Evolutionary conservation across 1,284 basidiomycete genomes (phyloP).

Genomic region (Fistulina hepatica): DNA sequence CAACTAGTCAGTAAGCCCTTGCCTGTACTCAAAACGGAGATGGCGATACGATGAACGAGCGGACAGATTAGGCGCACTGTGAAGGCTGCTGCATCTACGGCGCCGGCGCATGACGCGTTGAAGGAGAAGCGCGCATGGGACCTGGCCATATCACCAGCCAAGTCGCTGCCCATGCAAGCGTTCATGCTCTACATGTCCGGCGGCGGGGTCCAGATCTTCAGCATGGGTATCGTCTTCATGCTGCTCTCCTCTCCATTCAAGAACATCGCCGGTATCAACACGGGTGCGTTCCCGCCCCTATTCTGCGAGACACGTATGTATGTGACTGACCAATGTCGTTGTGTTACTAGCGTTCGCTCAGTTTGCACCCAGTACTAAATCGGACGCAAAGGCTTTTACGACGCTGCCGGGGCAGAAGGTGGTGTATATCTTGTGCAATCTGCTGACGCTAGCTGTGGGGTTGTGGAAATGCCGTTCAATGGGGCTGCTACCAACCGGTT

Average conservation of each 20-base stretch:
- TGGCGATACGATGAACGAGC: constrained; percentile 1
- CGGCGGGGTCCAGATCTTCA: constrained; percentile 86
- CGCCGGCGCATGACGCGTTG: constrained; percentile 45
- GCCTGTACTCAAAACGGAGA: not conserved
- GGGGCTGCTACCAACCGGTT: constrained; percentile 80
- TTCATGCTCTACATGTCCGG: constrained; percentile 97
- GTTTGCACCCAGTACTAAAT: constrained; percentile 43
- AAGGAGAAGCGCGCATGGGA: constrained; percentile 84
- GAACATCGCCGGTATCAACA: constrained; percentile 66
- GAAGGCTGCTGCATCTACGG: constrained; percentile 26
- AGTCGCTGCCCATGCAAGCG: constrained; percentile 86
- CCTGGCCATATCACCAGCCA: constrained; percentile 72
- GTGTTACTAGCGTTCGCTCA: constrained; percentile 46
- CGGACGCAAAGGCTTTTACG: constrained; percentile 38
- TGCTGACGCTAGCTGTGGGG: constrained; percentile 67
- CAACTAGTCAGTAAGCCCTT: constrained; percentile 19
- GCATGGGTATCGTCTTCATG: constrained; percentile 89
- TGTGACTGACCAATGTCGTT: not conserved
- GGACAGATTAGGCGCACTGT: constrained; percentile 30
- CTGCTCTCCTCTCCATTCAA: constrained; percentile 73
- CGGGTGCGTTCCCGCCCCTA: constrained; percentile 36
- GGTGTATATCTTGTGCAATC: constrained; percentile 58
- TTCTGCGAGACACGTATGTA: not conserved
- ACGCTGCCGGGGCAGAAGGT: constrained; percentile 57
- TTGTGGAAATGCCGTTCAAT: constrained; percentile 86